Conservation (phyloP, 2,329 filamentous ascomycete genomes). For the Colletotrichum navitas region DNA sequence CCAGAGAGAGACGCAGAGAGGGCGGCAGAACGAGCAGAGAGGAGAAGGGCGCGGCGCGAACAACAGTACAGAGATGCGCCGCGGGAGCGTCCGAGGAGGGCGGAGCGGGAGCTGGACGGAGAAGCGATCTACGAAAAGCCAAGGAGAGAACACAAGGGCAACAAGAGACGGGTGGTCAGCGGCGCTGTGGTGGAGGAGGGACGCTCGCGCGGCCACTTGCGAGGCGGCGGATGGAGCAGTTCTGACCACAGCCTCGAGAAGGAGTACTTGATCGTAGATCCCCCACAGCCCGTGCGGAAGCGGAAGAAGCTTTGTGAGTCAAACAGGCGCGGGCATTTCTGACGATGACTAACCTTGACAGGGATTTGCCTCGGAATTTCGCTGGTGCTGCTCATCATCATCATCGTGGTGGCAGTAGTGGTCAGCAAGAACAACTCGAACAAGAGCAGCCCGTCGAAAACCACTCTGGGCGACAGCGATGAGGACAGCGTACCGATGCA, state of each 20-base stretch:
- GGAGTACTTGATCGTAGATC: conserved; percentile 61
- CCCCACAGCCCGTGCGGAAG: conserved; percentile 58
- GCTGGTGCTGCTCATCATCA: conserved; percentile 71
- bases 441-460: conserved; percentile 48
- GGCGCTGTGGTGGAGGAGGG: conserved; percentile 79
- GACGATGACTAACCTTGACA: conserved; percentile 45
- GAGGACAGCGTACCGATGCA: conserved; percentile 70
- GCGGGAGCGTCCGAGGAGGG: conserved; percentile 34
- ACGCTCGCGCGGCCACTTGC: conserved; percentile 51
- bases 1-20: conserved; percentile 49
- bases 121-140: conserved; percentile 49
- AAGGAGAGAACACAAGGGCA: conserved; percentile 55
- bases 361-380: conserved; percentile 69
- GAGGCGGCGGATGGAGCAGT: conserved; percentile 62
- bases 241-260: conserved; percentile 61
- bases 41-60: conserved; percentile 43
- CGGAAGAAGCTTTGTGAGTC: conserved; percentile 74
- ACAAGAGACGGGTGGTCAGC: conserved; percentile 75
- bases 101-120: conserved; percentile 45
- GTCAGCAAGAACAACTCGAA: conserved; percentile 70
- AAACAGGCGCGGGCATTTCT: conserved; percentile 44
- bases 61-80: conserved; percentile 41
- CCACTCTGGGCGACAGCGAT: conserved; percentile 63
- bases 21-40: conserved; percentile 48
- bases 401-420: conserved; percentile 76